Evolutionary conservation across 306 rosid species (phyloP).

Genomic region (Castanea sativa): DNA sequence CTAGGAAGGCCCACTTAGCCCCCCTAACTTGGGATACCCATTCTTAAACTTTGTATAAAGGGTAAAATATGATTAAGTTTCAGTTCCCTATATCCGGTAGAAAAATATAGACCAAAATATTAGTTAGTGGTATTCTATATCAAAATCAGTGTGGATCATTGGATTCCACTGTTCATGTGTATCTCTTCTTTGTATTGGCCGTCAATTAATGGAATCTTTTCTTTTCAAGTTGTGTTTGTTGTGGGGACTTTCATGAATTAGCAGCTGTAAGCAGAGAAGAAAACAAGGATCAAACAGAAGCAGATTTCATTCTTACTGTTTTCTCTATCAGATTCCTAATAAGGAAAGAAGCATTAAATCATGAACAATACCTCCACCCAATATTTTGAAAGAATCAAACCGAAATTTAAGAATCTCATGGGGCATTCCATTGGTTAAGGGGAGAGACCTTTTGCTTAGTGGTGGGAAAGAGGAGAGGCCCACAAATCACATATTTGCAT

Average conservation of each 20-base stretch:
- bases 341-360: slow-evolving; percentile 34
- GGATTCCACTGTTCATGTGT: slow-evolving; percentile 28
- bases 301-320: slow-evolving; percentile 16
- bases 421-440: slow-evolving; percentile 17
- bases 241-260: slow-evolving; percentile 23
- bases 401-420: slow-evolving; percentile 32
- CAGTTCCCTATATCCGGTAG: slow-evolving; percentile 19
- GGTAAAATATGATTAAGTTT: slow-evolving; percentile 8
- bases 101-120: slow-evolving; percentile 28
- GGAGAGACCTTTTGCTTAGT: slow-evolving; percentile 28
- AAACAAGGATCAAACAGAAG: slow-evolving; percentile 21
- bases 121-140: slow-evolving; percentile 28
- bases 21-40: slow-evolving; percentile 29
- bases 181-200: slow-evolving; percentile 15
- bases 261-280: slow-evolving; percentile 20
- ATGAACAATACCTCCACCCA: slow-evolving; percentile 28
- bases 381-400: slow-evolving; percentile 33
- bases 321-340: slow-evolving; percentile 20
- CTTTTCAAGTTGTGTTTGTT: slow-evolving; percentile 32
- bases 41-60: slow-evolving; percentile 18
- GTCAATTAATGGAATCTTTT: slow-evolving; percentile 35
- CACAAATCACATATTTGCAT: slow-evolving; percentile 29
- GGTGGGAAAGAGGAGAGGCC: slow-evolving; percentile 39
- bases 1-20: slow-evolving; percentile 32
- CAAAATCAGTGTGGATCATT: slow-evolving; percentile 25